A percentile compares a stretch with the other conserved stretches of the same genome.
These are phyloP conservation scores for Excoecaria agallocha DNA, from an alignment of 345 rosid species.

Conservation along the genomic window DNA sequence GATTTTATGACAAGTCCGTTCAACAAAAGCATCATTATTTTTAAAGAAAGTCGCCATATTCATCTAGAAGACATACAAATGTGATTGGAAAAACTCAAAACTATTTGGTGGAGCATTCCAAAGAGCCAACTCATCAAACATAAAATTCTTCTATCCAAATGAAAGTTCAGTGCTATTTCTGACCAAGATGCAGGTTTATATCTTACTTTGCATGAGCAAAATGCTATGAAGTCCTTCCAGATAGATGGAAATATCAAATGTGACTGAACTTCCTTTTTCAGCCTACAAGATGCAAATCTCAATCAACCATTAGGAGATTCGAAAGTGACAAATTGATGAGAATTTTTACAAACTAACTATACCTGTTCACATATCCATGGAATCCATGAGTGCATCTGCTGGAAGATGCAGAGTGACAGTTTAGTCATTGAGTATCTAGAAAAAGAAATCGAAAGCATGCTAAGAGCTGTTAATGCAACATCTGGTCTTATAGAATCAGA, in stretches of 20 bases:
- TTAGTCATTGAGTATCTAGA: conserved; percentile 50
- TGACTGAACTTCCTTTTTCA: conserved; percentile 38
- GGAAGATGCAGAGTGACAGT: conserved; percentile 55
- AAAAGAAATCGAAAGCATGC: conserved; percentile 75
- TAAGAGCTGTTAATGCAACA: conserved; percentile 66
- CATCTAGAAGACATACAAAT: background rate
- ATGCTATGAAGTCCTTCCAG: conserved; percentile 72
- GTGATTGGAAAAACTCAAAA: background rate
- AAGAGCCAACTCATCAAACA: background rate
- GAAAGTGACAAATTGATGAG: conserved; percentile 3
- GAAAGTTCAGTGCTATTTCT: conserved; percentile 1
- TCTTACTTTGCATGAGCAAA: conserved; percentile 65
- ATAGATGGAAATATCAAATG: conserved; percentile 53
- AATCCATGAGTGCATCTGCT: conserved; percentile 62
- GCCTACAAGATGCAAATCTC: conserved; percentile 46
- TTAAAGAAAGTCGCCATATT: background rate
- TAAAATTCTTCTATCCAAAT: background rate
- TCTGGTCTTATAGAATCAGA: conserved; percentile 48
- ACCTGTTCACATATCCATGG: conserved; percentile 84
- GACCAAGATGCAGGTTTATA: conserved; percentile 10
- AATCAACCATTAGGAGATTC: conserved; percentile 11
- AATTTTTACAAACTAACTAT: conserved; percentile 15
- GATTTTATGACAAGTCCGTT: background rate
- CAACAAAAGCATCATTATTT: background rate
- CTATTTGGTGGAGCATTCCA: background rate